These are phyloP conservation scores for Dothideomycetes sp. DNA, from an alignment of 2,329 filamentous ascomycete species.

Conservation along the genomic window DNA sequence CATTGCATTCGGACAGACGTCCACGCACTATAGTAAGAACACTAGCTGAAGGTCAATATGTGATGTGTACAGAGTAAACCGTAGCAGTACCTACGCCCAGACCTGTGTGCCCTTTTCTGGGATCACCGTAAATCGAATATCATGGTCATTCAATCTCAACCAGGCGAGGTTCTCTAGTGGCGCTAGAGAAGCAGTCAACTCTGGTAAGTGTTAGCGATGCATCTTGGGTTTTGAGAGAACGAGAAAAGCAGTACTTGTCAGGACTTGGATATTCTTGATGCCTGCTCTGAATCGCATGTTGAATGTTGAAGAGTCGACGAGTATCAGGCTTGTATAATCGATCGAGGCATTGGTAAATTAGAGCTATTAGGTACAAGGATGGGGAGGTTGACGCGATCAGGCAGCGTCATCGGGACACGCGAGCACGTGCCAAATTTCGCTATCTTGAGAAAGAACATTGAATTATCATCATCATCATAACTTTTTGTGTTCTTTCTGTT, in stretches of 20 bases:
- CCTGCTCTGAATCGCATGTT: slow-evolving; percentile 46
- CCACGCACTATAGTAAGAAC: slow-evolving; percentile 34
- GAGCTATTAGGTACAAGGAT: too few relatives aligned
- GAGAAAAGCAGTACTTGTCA: slow-evolving; percentile 39
- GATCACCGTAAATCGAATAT: slow-evolving; percentile 88
- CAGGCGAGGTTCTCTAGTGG: slow-evolving; percentile 75
- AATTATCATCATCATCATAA: background rate
- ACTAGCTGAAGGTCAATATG: slow-evolving; percentile 19
- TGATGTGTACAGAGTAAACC: background rate
- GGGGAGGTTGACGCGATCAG: background rate
- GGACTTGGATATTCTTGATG: slow-evolving; percentile 43
- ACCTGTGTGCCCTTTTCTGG: slow-evolving; percentile 92
- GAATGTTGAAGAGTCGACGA: too few relatives aligned
- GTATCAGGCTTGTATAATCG: too few relatives aligned
- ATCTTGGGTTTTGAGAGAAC: slow-evolving; percentile 16
- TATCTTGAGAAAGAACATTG: background rate
- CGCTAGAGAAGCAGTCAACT: slow-evolving; percentile 53
- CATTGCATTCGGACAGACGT: too few relatives aligned
- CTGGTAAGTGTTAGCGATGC: slow-evolving; percentile 33
- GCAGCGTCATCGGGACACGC: slow-evolving; percentile 5
- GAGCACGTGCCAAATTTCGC: background rate
- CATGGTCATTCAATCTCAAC: slow-evolving; percentile 79
- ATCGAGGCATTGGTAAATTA: too few relatives aligned
- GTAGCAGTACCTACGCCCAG: slow-evolving; percentile 63
- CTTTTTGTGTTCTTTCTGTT: background rate